These are phyloP conservation scores for Euphrasia arctica DNA, from an alignment of 305 asterid species.

Conservation along the genomic window DNA sequence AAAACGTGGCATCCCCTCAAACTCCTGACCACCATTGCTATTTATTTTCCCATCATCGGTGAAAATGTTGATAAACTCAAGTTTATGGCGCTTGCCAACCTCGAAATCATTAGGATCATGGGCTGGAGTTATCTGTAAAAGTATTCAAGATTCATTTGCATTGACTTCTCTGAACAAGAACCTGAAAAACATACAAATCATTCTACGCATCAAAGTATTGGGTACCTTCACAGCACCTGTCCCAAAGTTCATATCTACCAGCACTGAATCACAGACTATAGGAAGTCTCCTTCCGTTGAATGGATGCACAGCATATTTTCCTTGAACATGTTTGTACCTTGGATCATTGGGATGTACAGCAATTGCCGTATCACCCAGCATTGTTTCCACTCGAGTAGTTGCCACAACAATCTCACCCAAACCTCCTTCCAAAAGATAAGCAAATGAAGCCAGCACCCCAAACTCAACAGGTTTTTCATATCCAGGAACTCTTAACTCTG, in stretches of 20 bases:
- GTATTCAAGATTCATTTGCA: background rate
- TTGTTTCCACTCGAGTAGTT: conserved; percentile 91
- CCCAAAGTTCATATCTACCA: conserved; percentile 89
- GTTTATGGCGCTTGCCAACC: conserved; percentile 16
- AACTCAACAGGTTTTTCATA: conserved; percentile 76
- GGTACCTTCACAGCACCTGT: conserved; percentile 97
- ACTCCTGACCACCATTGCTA: conserved; percentile 15
- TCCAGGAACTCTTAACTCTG: conserved; percentile 64
- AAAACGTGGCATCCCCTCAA: conserved; percentile 13
- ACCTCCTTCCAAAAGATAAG: conserved; percentile 85
- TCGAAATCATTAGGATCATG: conserved; percentile 18
- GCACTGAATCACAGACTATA: conserved; percentile 79
- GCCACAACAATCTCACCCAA: conserved; percentile 95
- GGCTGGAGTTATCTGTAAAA: conserved; percentile 16
- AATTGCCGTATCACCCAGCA: conserved; percentile 97
- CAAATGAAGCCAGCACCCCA: conserved; percentile 92
- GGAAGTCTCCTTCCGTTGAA: conserved; percentile 85
- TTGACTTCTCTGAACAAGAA: background rate
- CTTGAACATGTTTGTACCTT: conserved; percentile 78
- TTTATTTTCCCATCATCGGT: conserved; percentile 15
- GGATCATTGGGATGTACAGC: conserved; percentile 90
- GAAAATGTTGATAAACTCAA: conserved; percentile 14
- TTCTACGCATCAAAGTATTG: conserved; percentile 15
- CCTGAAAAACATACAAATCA: background rate
- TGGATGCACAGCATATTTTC: conserved; percentile 84